Conservation (phyloP, 1,284 basidiomycete genomes). For the Flammula alnicola region DNA sequence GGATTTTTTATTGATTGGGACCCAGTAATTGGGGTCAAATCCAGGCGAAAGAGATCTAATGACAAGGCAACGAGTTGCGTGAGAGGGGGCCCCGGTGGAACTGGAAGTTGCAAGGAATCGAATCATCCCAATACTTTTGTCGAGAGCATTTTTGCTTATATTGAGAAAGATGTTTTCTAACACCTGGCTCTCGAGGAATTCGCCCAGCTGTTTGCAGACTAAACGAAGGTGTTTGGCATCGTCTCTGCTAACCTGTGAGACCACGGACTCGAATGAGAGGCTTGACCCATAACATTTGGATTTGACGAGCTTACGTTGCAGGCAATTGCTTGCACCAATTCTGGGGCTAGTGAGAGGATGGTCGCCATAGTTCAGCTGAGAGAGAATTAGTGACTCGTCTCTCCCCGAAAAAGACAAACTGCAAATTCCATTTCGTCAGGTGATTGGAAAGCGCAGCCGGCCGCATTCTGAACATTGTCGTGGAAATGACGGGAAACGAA, state of each 20-base stretch:
- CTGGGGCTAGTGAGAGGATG: not conserved
- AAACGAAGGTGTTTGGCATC: not conserved
- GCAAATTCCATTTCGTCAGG: not conserved
- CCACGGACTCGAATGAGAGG: not conserved
- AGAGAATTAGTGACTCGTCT: too few relatives aligned
- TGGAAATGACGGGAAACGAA: too few relatives aligned
- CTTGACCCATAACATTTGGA: not conserved
- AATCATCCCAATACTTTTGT: not conserved
- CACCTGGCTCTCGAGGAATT: constrained; percentile 1
- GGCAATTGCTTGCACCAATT: not conserved
- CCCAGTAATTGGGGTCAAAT: not conserved
- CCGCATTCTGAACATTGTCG: too few relatives aligned
- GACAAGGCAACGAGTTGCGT: not conserved
- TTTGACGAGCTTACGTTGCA: not conserved
- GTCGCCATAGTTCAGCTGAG: constrained; percentile 4
- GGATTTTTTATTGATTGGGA: not conserved
- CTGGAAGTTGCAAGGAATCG: not conserved
- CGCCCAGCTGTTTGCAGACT: not conserved
- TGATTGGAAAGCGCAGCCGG: too few relatives aligned
- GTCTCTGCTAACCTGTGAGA: not conserved
- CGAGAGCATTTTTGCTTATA: not conserved
- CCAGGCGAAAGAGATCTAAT: constrained; percentile 1
- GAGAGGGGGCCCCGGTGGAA: not conserved
- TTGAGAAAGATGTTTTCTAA: not conserved
- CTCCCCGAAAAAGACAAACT: too few relatives aligned